phyloP scores from a whole-genome alignment of 2,329 filamentous ascomycete genomes.

The Aureobasidium sp. region DNA sequence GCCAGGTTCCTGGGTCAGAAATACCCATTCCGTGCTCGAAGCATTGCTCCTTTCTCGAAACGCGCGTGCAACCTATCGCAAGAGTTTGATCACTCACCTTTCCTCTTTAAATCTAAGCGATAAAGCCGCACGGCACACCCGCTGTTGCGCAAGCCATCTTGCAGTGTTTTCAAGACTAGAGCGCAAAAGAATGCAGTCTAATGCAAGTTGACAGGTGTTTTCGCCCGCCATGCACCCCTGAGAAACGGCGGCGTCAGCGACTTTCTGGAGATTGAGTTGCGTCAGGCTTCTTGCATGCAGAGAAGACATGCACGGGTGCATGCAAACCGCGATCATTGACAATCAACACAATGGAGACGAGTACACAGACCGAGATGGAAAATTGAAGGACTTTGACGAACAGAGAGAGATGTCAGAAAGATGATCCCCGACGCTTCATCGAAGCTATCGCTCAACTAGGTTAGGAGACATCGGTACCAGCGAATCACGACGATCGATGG shows the following conservation, averaged over 20 bases:
- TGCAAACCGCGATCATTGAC: not conserved
- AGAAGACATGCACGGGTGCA: not conserved
- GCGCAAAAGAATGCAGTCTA: not conserved
- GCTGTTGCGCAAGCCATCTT: conserved; percentile 9
- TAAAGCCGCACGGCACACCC: not conserved
- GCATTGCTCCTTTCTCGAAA: not conserved
- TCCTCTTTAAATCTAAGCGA: not conserved
- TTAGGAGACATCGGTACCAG: not conserved
- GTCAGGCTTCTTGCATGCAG: conserved; percentile 6
- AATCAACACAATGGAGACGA: not conserved
- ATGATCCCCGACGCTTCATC: not conserved
- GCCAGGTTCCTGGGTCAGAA: conserved; percentile 1
- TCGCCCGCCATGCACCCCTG: conserved; percentile 7
- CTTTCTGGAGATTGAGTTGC: not conserved
- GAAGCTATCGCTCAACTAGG: not conserved
- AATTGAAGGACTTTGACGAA: conserved; percentile 2
- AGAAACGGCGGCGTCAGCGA: conserved; percentile 8
- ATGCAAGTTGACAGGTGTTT: conserved; percentile 12
- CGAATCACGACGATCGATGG: conserved; percentile 11
- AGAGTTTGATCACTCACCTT: not conserved
- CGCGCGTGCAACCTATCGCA: not conserved
- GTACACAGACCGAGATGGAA: not conserved
- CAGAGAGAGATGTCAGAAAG: conserved; percentile 3
- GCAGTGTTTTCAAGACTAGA: conserved; percentile 2
- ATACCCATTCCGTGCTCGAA: not conserved